Evolutionary conservation across 495 filamentous ascomycete genomes (phyloP).

Genomic region (Penicillium cinerascens): DNA sequence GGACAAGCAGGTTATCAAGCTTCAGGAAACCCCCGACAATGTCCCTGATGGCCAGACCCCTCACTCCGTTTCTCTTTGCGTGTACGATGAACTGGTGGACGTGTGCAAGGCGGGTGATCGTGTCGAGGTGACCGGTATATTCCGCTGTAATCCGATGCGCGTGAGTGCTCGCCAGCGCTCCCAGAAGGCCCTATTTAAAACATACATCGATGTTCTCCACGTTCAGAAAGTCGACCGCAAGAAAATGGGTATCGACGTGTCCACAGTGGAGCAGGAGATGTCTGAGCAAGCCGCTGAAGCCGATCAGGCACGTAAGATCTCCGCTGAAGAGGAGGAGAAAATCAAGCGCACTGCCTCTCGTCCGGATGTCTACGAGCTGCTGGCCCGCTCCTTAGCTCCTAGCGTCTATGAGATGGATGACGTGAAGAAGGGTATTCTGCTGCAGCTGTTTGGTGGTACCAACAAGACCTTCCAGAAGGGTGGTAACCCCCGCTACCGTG

Average conservation of each 20-base stretch:
- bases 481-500: slow-evolving; percentile 89
- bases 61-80: slow-evolving; percentile 96
- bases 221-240: slow-evolving; percentile 95
- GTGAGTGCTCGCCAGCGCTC: slow-evolving; percentile 89
- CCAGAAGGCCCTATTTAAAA: slow-evolving; percentile 95
- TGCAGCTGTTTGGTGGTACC: slow-evolving; percentile 96
- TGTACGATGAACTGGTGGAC: slow-evolving; percentile 95
- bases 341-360: slow-evolving; percentile 79
- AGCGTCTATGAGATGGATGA: slow-evolving; percentile 98
- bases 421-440: slow-evolving; percentile 95
- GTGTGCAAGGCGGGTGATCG: slow-evolving; percentile 97
- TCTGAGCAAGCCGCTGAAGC: slow-evolving; percentile 69
- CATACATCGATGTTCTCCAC: slow-evolving; percentile 91
- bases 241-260: slow-evolving; percentile 85
- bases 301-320: slow-evolving; percentile 77
- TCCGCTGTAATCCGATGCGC: slow-evolving; percentile 91
- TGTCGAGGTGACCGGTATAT: slow-evolving; percentile 94
- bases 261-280: slow-evolving; percentile 83
- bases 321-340: slow-evolving; percentile 86
- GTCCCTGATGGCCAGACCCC: slow-evolving; percentile 92
- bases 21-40: slow-evolving; percentile 94
- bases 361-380: slow-evolving; percentile 88
- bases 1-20: slow-evolving; percentile 98
- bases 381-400: slow-evolving; percentile 87
- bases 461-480: slow-evolving; percentile 98